Evolutionary conservation across 2,329 filamentous ascomycete species (phyloP), one percentile per base, ranked within the genome.

Genomic region (Chalaropsis ovoidea): DNA sequence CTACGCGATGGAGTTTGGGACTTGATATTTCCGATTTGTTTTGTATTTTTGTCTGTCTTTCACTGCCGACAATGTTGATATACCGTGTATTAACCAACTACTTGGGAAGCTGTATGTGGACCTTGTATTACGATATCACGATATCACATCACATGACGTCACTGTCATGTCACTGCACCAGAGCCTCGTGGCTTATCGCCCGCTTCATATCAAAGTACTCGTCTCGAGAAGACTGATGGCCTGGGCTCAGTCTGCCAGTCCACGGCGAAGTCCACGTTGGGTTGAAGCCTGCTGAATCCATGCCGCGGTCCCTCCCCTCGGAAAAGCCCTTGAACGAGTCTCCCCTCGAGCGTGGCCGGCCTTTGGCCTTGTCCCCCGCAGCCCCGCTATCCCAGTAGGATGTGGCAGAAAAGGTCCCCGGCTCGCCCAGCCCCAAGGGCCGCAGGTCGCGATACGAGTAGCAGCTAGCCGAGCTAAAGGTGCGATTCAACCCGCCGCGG

Each of bases 241-340:
- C 52, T 13, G 39, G 47, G 15, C 63, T 61, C 35, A 41, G n/a
- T 31, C 22, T 63, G 22, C n/a, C 56, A 45, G 39, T 63, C 47
- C 61, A 45, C 11, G 61, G 61, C 19, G 54, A 61, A 39, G 63
- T 65, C 66, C 60, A 67, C n/a, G 63, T 42, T 19, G 63, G 45
- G 19, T 65, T 61, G 27, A 61, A 65, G 7, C 43, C 60, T n/a
- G 19, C 56, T 43, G 52, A 17, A 10, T 64, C 62, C 17, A 65
- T 31, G 17, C 66, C 66, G 17, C 66, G 66, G 35, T 67, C 66
- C 15, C 66, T 31, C 19, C 66, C 66, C 52, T 67, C 63, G 13
- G 63, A 67, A 45, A 67, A 67, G 41, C 66, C 66, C 17, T 65
- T 64, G 41, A 67, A 65, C n/a, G 63, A 60, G n/a, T 58, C 47